Percentiles rank a stretch among this genome's conserved stretches.
phyloP scores from a whole-genome alignment of 2,329 filamentous ascomycete species.

The Colletotrichum echinochloae region DNA sequence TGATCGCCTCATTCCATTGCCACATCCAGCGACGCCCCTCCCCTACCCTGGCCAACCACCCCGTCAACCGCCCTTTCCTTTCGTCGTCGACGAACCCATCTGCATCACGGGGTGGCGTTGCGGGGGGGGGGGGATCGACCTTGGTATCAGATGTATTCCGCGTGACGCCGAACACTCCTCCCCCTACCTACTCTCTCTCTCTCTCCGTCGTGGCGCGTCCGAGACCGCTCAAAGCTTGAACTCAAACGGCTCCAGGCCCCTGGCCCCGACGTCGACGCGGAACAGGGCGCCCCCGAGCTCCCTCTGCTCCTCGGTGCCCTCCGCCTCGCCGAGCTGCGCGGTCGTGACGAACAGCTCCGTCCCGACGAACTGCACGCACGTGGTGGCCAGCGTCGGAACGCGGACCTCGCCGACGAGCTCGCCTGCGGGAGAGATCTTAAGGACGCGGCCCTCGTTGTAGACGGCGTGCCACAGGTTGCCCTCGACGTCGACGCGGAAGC shows the following conservation, averaged over 20 bases:
- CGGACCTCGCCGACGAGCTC: conserved; percentile 79
- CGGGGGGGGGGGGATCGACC: background rate
- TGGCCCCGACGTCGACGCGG: conserved; percentile 79
- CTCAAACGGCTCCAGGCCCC: conserved; percentile 72
- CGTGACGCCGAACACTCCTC: background rate
- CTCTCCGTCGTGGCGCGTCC: background rate
- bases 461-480: conserved; percentile 91
- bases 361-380: conserved; percentile 84
- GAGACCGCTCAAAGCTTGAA: conserved; percentile 64
- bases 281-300: conserved; percentile 79
- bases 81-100: background rate
- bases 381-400: conserved; percentile 82
- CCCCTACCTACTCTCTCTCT: background rate
- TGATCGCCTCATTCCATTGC: background rate
- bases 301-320: conserved; percentile 68
- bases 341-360: conserved; percentile 83
- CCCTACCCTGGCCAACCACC: too few species aligned
- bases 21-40: background rate
- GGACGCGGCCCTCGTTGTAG: conserved; percentile 81
- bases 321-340: conserved; percentile 73
- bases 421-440: conserved; percentile 78
- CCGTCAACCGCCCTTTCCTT: background rate
- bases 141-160: conserved; percentile 2
- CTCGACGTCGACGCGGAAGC: conserved; percentile 84
- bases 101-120: background rate